Conservation (phyloP, 2,329 filamentous ascomycete species). For the Lachnum nothofagi region DNA sequence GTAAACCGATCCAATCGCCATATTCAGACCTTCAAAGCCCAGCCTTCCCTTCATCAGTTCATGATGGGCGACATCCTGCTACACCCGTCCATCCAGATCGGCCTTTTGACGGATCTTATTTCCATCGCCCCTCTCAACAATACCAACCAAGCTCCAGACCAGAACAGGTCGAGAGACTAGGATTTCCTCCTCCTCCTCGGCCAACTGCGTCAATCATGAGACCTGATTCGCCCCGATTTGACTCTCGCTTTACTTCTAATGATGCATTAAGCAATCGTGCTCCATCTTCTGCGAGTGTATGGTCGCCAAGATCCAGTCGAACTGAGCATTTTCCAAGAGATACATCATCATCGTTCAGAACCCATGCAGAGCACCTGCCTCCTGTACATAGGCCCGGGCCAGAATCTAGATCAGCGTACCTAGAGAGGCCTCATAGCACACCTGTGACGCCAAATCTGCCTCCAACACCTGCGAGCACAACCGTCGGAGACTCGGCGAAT, state of each 20-base stretch:
- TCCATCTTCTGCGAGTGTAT: constrained; percentile 20
- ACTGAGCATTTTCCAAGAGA: constrained; percentile 28
- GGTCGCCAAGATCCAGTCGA: constrained; percentile 26
- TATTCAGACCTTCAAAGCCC: constrained; percentile 31
- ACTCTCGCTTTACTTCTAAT: constrained; percentile 18
- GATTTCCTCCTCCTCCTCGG: constrained; percentile 24
- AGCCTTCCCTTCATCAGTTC: constrained; percentile 28
- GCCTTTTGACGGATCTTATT: constrained; percentile 25
- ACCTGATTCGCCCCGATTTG: constrained; percentile 30
- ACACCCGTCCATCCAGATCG: constrained; percentile 26
- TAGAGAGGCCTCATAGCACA: constrained; percentile 19
- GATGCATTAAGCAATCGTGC: constrained; percentile 18
- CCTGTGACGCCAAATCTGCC: constrained; percentile 22
- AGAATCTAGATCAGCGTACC: constrained; percentile 23
- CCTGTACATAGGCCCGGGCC: constrained; percentile 20
- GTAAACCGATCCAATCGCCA: constrained; percentile 24
- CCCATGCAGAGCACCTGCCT: constrained; percentile 20
- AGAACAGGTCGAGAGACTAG: constrained; percentile 24
- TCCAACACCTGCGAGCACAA: constrained; percentile 23
- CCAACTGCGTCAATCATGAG: constrained; percentile 11
- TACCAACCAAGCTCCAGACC: constrained; percentile 23
- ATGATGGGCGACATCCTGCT: constrained; percentile 23
- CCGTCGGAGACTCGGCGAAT: constrained; percentile 25
- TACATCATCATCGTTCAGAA: constrained; percentile 29
- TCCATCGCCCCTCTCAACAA: constrained; percentile 23